Evolutionary conservation across 2,329 filamentous ascomycete species (phyloP).

Genomic region (Neofusicoccum cordaticola): DNA sequence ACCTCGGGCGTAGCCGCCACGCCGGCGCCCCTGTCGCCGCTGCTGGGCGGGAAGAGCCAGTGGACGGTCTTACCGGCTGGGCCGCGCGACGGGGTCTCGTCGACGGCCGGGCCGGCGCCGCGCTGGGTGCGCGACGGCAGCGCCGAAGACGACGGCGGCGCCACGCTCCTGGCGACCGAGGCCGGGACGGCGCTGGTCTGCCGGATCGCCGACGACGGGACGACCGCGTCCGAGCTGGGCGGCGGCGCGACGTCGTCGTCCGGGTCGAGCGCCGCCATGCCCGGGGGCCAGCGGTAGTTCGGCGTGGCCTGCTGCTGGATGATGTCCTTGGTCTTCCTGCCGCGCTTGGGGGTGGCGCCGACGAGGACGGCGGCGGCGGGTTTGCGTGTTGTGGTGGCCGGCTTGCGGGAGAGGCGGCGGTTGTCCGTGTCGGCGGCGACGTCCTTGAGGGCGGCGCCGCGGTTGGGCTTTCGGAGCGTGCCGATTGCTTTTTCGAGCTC

Average conservation of each 20-base stretch:
- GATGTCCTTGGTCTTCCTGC: slow-evolving; percentile 32
- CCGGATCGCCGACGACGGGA: slow-evolving; percentile 42
- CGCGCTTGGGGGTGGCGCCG: slow-evolving; percentile 42
- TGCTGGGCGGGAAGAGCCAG: background rate
- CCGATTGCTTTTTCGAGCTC: slow-evolving; percentile 73
- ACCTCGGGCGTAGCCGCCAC: background rate
- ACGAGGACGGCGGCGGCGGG: slow-evolving; percentile 34
- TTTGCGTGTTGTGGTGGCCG: slow-evolving; percentile 25
- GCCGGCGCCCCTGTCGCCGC: background rate
- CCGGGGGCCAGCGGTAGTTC: background rate
- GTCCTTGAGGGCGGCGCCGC: slow-evolving; percentile 64
- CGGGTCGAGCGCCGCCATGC: slow-evolving; percentile 21
- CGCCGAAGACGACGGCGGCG: background rate
- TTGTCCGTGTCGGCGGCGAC: slow-evolving; percentile 58
- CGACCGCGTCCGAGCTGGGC: slow-evolving; percentile 31
- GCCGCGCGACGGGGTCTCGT: slow-evolving; percentile 44
- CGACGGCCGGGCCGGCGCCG: slow-evolving; percentile 30
- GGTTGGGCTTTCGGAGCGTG: slow-evolving; percentile 71
- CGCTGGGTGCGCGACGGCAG: slow-evolving; percentile 19
- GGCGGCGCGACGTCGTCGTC: slow-evolving; percentile 18
- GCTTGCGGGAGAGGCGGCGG: slow-evolving; percentile 9
- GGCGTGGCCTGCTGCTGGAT: slow-evolving; percentile 20
- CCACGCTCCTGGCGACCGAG: background rate
- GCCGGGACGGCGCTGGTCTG: slow-evolving; percentile 26
- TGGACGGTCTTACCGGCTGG: slow-evolving; percentile 28